Base-by-base conservation (phyloP, 2,329 filamentous ascomycete species). In the Nemania serpens region DNA sequence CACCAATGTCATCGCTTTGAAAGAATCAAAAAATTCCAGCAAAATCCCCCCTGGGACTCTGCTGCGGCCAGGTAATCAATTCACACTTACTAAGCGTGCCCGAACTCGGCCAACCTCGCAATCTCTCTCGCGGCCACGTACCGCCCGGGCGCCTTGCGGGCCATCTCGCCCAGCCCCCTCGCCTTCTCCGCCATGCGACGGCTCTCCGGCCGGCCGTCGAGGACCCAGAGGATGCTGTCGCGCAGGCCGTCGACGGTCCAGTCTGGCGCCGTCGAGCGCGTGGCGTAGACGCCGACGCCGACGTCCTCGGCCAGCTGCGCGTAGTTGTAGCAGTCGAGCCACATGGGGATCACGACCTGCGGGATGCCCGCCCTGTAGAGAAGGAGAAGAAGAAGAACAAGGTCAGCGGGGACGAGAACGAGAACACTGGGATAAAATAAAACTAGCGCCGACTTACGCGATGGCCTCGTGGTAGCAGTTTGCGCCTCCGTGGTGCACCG, bases 401-500 rank as follows among this genome's bases (percentile, higher is more conserved):
- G 34, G 47, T 61, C 22, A 54, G 48, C 41, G 12, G 7, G 5
- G 5, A 13, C 20, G 3, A 5, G 36, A n/a, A 10, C 12, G 15
- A 13, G 11, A 1, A 7, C 18, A 37, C 13, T 5, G 29, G 12
- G 37, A 3, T 29, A 29, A 7, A 7, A 29, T 29, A 7, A 29
- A 29, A 29, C 25, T 3, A 7, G 25, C 7, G 25, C 25, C 1
- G 20, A 55, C 61, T 0, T 61, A 68, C 65, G 51, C 56, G 15
- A 68, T 59, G 33, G 67, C 62, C 53, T 69, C 67, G 17, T 66
- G 61, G 29, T 68, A 70, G 17, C 62, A 65, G 9, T 68, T 63
- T 5, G 68, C 55, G 5, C 68, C 67, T 5, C 68, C 67, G 34
- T 70, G 66, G 10, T 70, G 67, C 11, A 68, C 64, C 4, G 66